Conservation (phyloP, 441 rosid species). For the Populus hybrid region DNA sequence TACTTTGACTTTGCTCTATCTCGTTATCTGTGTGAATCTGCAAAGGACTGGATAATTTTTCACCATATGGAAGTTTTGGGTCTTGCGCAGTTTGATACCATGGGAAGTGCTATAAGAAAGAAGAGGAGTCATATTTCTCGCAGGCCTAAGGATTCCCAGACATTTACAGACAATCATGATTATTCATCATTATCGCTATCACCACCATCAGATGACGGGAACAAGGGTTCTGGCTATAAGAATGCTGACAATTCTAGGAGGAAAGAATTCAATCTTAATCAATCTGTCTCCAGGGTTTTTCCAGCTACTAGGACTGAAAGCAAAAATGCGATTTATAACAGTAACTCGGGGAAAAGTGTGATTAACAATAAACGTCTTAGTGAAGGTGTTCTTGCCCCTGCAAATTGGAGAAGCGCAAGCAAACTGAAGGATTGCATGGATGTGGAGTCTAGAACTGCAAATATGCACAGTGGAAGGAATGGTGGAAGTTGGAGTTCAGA, state of each 20-base stretch:
- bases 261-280: slow-evolving; percentile 78
- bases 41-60: slow-evolving; percentile 17
- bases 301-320: slow-evolving; percentile 32
- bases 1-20: slow-evolving; percentile 1
- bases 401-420: slow-evolving; percentile 39
- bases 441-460: slow-evolving; percentile 20
- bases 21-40: slow-evolving; percentile 16
- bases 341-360: slow-evolving; percentile 38
- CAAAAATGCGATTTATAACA: slow-evolving; percentile 30
- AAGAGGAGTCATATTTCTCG: slow-evolving; percentile 65
- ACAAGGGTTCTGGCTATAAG: slow-evolving; percentile 70
- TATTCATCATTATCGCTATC: slow-evolving; percentile 35
- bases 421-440: slow-evolving; percentile 21
- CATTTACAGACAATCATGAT: slow-evolving; percentile 32
- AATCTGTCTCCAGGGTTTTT: slow-evolving; percentile 48
- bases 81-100: slow-evolving; percentile 29
- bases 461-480: slow-evolving; percentile 31
- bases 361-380: slow-evolving; percentile 44
- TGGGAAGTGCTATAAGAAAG: slow-evolving; percentile 53
- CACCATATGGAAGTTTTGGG: slow-evolving; percentile 53
- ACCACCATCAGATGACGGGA: slow-evolving; percentile 41
- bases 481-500: slow-evolving; percentile 44
- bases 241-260: slow-evolving; percentile 47
- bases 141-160: slow-evolving; percentile 59
- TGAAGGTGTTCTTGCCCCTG: no score